These are phyloP conservation scores for Pogostemon cablin DNA, from an alignment of 257 asterid genomes.

Conservation along the genomic window DNA sequence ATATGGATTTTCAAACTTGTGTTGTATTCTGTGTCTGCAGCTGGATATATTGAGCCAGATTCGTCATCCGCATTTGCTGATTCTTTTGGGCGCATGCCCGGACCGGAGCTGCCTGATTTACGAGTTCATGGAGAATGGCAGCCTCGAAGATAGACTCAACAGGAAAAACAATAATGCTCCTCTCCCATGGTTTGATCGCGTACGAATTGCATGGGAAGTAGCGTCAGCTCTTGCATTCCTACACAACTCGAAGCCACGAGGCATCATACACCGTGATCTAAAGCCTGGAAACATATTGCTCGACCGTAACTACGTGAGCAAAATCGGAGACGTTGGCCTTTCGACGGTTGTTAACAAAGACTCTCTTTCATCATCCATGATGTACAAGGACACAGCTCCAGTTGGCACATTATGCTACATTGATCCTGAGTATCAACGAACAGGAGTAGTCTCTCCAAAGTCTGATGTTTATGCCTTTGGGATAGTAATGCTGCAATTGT, in stretches of 20 bases:
- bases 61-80: constrained; percentile 84
- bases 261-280: constrained; percentile 85
- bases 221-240: constrained; percentile 87
- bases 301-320: constrained; percentile 72
- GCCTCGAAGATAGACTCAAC: constrained; percentile 71
- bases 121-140: constrained; percentile 91
- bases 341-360: constrained; percentile 50
- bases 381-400: constrained; percentile 43
- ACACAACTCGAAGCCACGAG: constrained; percentile 68
- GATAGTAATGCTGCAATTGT: constrained; percentile 67
- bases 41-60: constrained; percentile 78
- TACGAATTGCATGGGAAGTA: constrained; percentile 85
- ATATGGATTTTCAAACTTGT: constrained; percentile 26
- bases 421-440: constrained; percentile 92
- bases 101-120: constrained; percentile 76
- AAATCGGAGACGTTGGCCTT: constrained; percentile 90
- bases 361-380: too few relatives aligned
- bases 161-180: constrained; percentile 59
- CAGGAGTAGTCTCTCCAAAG: constrained; percentile 63
- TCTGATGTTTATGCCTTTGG: constrained; percentile 88
- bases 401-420: constrained; percentile 84
- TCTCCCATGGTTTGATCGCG: constrained; percentile 73
- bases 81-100: constrained; percentile 87
- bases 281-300: constrained; percentile 92
- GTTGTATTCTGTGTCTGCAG: constrained; percentile 38